Evolutionary conservation across 163 green algal species (phyloP).

Genomic region (Prototheca stagnorum): DNA sequence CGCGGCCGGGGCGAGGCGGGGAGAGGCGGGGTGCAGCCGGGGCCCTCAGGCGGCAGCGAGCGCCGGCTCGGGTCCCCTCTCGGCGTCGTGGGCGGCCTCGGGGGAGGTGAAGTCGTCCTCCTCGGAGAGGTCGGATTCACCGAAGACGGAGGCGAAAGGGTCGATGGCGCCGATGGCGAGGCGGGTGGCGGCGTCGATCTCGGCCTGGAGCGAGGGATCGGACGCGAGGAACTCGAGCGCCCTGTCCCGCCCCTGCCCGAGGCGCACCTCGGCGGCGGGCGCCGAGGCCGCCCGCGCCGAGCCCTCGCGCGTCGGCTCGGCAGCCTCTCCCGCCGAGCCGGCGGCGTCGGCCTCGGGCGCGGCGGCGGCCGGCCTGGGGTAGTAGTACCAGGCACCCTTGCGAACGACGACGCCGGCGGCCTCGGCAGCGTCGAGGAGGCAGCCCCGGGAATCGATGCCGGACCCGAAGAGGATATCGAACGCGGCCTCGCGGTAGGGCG

Average conservation of each 20-base stretch:
- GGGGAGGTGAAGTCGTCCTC: background rate
- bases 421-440: constrained; percentile 71
- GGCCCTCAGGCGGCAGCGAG: background rate
- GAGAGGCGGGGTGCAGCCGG: too few relatives aligned
- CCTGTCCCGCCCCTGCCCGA: background rate
- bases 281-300: too few relatives aligned
- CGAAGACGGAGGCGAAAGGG: too few relatives aligned
- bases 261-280: too few relatives aligned
- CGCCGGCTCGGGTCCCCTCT: background rate
- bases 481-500: constrained; percentile 53
- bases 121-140: too few relatives aligned
- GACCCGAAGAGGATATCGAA: constrained; percentile 83
- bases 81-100: background rate
- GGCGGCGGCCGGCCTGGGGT: background rate
- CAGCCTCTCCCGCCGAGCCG: too few relatives aligned
- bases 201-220: background rate
- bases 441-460: constrained; percentile 49
- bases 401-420: constrained; percentile 37
- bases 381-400: constrained; percentile 47
- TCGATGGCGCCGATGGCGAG: background rate
- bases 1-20: too few relatives aligned
- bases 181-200: background rate
- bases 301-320: too few relatives aligned
- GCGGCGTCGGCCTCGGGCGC: too few relatives aligned
- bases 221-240: background rate